Percentiles rank a stretch among this genome's conserved stretches.
These are phyloP conservation scores for Gossypium lobatum DNA, from an alignment of 441 rosid species.

Conservation along the genomic window DNA sequence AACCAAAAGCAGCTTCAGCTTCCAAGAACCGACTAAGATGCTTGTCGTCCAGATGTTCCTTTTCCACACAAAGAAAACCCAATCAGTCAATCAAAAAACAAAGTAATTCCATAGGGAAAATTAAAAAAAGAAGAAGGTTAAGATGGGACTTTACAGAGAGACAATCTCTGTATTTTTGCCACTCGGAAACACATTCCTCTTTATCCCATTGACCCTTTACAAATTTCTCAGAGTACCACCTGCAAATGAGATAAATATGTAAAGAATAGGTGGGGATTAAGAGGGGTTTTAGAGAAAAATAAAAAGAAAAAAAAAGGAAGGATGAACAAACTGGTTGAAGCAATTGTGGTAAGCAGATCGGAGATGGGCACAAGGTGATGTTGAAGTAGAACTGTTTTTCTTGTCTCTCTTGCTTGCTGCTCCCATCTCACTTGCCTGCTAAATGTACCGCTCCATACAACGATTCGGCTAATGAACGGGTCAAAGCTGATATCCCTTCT, in stretches of 20 bases:
- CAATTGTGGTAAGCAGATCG: conserved; percentile 70
- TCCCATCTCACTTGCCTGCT: conserved; percentile 27
- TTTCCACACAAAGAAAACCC: conserved; percentile 1
- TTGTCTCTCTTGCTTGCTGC: conserved; percentile 26
- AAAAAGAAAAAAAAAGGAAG: background rate
- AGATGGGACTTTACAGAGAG: conserved; percentile 41
- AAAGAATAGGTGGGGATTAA: conserved; percentile 6
- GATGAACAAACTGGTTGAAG: conserved; percentile 57
- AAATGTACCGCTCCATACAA: background rate
- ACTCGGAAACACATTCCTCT: conserved; percentile 63
- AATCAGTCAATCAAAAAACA: background rate
- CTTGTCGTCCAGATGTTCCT: conserved; percentile 80
- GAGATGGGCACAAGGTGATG: conserved; percentile 64
- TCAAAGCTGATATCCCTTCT: background rate
- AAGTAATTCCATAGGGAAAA: background rate
- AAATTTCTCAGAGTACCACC: conserved; percentile 87
- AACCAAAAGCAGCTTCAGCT: conserved; percentile 37
- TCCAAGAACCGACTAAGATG: conserved; percentile 66
- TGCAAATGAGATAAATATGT: conserved; percentile 13
- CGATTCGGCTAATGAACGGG: background rate
- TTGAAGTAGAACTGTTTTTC: conserved; percentile 39
- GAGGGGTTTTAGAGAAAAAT: background rate
- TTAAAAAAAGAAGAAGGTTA: background rate
- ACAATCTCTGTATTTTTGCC: conserved; percentile 72
- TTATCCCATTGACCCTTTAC: conserved; percentile 77